Evolutionary conservation across 2,329 filamentous ascomycete species (phyloP).

Genomic region (Talaromyces verruculosus): DNA sequence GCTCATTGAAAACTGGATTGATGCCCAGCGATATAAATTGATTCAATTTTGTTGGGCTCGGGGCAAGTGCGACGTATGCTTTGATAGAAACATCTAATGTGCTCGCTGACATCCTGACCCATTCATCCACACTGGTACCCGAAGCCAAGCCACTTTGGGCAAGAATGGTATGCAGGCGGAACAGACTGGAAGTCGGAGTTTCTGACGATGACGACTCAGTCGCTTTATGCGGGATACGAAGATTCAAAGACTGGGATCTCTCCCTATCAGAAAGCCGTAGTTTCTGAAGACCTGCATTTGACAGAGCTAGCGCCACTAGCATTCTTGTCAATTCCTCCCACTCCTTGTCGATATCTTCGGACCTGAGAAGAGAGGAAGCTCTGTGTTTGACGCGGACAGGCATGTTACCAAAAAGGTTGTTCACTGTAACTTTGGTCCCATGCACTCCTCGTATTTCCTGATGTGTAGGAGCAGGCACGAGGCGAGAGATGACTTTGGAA

Average conservation of each 20-base stretch:
- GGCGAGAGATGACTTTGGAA: conserved; percentile 63
- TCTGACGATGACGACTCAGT: conserved; percentile 26
- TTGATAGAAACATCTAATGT: conserved; percentile 61
- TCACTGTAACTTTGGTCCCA: conserved; percentile 74
- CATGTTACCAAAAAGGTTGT: conserved; percentile 84
- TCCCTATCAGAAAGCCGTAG: conserved; percentile 60
- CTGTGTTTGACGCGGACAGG: conserved; percentile 86
- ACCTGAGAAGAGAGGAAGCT: conserved; percentile 53
- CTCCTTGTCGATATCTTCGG: conserved; percentile 58
- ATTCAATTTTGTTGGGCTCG: conserved; percentile 67
- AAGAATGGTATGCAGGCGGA: conserved; percentile 49
- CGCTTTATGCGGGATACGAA: conserved; percentile 26
- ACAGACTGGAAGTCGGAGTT: conserved; percentile 41
- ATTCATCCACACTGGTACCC: conserved; percentile 55
- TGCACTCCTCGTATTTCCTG: conserved; percentile 59
- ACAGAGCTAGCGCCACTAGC: conserved; percentile 66
- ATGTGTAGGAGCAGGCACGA: conserved; percentile 60
- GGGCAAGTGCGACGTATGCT: conserved; percentile 69
- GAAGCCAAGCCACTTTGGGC: conserved; percentile 65
- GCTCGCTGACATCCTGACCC: conserved; percentile 70
- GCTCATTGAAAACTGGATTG: conserved; percentile 57
- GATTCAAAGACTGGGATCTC: conserved; percentile 38
- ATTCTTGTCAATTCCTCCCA: conserved; percentile 64
- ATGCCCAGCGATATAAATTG: conserved; percentile 84
- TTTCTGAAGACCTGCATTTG: conserved; percentile 61